Evolutionary conservation across 345 rosid genomes (phyloP), one percentile per base, ranked within the genome.

Genomic region (Lumnitzera racemosa): DNA sequence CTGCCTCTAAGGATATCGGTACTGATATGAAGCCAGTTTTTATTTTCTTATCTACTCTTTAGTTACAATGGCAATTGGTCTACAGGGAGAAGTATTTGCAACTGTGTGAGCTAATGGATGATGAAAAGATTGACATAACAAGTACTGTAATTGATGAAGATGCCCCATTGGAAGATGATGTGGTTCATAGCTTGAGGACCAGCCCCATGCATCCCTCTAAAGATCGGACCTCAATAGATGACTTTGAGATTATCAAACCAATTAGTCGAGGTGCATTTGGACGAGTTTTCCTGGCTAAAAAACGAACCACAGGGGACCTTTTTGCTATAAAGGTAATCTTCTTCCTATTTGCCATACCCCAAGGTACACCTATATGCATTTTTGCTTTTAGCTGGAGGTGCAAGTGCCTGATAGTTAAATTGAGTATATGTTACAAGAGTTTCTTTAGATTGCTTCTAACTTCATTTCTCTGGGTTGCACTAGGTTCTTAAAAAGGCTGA

Each of bases 211-310:
- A 90, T 77, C 62, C 83, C 56, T 84, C 95, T 9, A 88, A 81
- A 72, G 99, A 95, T 74, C 96, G 98, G 59, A 95, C 97, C 55
- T 75, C 94, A 25, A 95, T 95, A 75, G 99, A 95, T 82, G 96
- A 95, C 74, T 95, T 95, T 74, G 96, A 84, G 85, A 90, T 95
- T 65, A 95, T 95, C 72, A 95, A 95, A 72, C 99, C 99, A 74
- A 90, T 95, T 57, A 95, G 99, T 65, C 95, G 99, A 41, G 99
- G 99, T 67, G 98, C 99, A 61, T 95, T 90, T 85, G 99, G 98
- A 62, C 84, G 96, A 56, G 99, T 95, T 67, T 95, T 95, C 81
- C 68, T 95, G 71, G 98, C 98, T 46, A 90, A 95, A 74, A 95
- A 95, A 75, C 84, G 96, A 81, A 87, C 96, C 48, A 95, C 99